Evolutionary conservation across 257 asterid species (phyloP), one percentile per base, ranked within the genome.

Genomic region (Scutellaria galericulata): DNA sequence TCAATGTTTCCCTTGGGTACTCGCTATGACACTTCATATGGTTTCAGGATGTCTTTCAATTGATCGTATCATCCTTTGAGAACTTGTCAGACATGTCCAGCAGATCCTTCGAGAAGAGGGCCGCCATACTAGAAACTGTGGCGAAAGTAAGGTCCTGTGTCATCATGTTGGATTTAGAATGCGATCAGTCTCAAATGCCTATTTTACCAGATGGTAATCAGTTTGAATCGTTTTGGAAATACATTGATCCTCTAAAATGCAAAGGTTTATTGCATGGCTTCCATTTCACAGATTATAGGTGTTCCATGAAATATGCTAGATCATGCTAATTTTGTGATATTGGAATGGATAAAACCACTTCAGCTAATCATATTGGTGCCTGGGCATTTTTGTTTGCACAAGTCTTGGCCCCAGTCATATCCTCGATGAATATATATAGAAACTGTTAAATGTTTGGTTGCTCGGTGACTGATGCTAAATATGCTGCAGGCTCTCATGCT

Each of bases 131-230:
- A 77, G 97, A 95, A 85, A 95, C 98, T 50, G 92, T 95, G 81
- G 89, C 97, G 77, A 92, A 92, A 87, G 96, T 95, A 66, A 86
- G 98, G 77, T 92, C 98, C 15, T 92, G 99, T 76, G 96, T 95
- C 67, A 88, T 92, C 64, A 88, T 95, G 98, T 76, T 95, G 96
- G 99, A 95, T 79, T 85, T 95, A 73, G 99, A 95, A 84, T 95
- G 99, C 37, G 98, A 92, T 70, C 84, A 78, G 35, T 74, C 83
- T 9, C 96, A 84, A 71, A 76, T 94, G 88, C 72, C 84, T 71
- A 68, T 73, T 66, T 70, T 91, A 55, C 86, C 89, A 18, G 87
- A 85, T 80, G 98, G 97, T 87, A 87, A 74, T 66, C 63, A 61
- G 13, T 71, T 77, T 41, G 13, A 55, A 18, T 64, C 42, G 10